phyloP scores from a whole-genome alignment of 495 filamentous ascomycete genomes.

The Aspergillus affinis region DNA sequence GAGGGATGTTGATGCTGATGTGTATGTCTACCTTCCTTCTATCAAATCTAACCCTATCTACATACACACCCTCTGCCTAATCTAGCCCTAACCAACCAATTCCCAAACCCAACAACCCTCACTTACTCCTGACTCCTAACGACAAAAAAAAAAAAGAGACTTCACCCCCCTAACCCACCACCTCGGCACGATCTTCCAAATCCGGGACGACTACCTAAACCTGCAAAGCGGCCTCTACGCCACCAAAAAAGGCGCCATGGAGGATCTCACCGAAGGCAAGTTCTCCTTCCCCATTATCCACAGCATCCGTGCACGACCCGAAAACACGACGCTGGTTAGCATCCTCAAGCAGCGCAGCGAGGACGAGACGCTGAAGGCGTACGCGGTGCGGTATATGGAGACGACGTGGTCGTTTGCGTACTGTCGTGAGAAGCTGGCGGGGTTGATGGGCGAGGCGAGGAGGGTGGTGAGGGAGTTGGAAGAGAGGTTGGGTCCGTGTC shows the following conservation, averaged over 20 bases:
- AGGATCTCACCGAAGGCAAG: conserved; percentile 91
- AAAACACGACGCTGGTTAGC: conserved; percentile 73
- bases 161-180: conserved; percentile 76
- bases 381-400: conserved; percentile 79
- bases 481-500: not conserved
- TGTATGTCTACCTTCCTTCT: not conserved
- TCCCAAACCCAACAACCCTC: not conserved
- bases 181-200: conserved; percentile 84
- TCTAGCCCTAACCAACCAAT: too few species aligned
- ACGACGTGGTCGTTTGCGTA: conserved; percentile 78
- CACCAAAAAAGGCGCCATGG: conserved; percentile 80
- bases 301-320: conserved; percentile 69
- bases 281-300: conserved; percentile 93
- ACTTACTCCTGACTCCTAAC: conserved; percentile 44
- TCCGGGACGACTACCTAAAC: conserved; percentile 88
- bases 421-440: conserved; percentile 56
- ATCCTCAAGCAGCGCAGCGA: conserved; percentile 78
- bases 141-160: conserved; percentile 35
- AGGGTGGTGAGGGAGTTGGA: conserved; percentile 5
- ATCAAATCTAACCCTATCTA: too few species aligned
- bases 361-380: conserved; percentile 75
- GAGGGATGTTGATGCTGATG: not conserved
- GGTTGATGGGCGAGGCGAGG: conserved; percentile 15
- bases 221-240: conserved; percentile 63
- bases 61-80: too few species aligned